Percentiles rank a stretch among this genome's conserved stretches.
phyloP scores from a whole-genome alignment of 202 grass and related monocot genomes.

The Sporobolus alterniflorus region DNA sequence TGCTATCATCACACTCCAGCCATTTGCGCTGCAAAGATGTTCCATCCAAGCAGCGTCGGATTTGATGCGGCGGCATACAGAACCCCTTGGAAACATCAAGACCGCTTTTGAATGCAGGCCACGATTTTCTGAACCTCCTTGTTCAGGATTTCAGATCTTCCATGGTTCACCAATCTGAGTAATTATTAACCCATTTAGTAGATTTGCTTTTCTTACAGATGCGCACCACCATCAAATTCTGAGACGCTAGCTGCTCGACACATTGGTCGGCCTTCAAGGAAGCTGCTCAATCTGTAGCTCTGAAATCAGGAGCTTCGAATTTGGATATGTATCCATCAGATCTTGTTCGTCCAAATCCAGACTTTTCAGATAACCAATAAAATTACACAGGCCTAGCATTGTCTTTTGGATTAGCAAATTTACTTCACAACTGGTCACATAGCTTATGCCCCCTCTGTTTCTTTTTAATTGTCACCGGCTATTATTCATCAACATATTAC shows the following conservation, averaged over 20 bases:
- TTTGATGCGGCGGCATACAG: background rate
- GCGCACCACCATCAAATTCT: background rate
- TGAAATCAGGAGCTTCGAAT: background rate
- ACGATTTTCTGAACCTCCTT: too few species aligned
- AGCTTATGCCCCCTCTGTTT: background rate
- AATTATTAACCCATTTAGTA: too few species aligned
- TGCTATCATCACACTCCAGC: background rate
- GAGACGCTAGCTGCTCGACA: background rate
- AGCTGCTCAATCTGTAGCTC: background rate
- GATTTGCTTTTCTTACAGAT: too few species aligned
- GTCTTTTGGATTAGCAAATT: background rate
- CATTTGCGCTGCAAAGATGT: background rate
- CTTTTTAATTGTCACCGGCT: background rate
- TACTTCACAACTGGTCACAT: background rate
- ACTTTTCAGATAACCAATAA: background rate
- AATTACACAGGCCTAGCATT: background rate
- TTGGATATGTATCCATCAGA: background rate
- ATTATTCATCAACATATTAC: background rate
- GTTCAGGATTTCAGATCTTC: background rate
- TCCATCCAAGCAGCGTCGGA: conserved; percentile 16
- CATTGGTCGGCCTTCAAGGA: too few species aligned
- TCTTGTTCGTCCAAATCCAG: background rate
- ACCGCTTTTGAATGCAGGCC: background rate
- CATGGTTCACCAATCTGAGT: background rate
- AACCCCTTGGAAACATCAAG: background rate